Evolutionary conservation across 495 filamentous ascomycete genomes (phyloP).

Genomic region (Penicillium robsamsonii): DNA sequence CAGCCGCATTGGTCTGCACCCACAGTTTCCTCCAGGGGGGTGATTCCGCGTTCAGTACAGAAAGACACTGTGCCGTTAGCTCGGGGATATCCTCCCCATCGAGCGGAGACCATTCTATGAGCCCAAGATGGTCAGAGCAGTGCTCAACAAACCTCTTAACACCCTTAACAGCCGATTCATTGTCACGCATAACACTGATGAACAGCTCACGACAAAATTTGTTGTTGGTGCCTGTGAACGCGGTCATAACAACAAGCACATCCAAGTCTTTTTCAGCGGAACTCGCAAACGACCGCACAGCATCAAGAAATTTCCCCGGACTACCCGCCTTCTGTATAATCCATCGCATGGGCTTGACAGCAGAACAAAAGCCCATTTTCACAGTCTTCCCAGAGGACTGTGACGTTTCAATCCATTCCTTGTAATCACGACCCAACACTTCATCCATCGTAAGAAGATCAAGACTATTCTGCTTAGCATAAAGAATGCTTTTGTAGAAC

Average conservation of each 20-base stretch:
- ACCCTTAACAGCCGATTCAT: conserved; percentile 41
- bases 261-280: conserved; percentile 53
- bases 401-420: conserved; percentile 69
- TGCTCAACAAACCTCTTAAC: conserved; percentile 53
- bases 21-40: conserved; percentile 51
- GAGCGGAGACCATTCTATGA: conserved; percentile 55
- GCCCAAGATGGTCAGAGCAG: conserved; percentile 47
- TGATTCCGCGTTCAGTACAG: conserved; percentile 20
- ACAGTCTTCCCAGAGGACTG: conserved; percentile 26
- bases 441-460: conserved; percentile 65
- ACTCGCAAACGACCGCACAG: conserved; percentile 51
- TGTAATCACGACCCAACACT: conserved; percentile 87
- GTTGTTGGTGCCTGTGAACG: conserved; percentile 45
- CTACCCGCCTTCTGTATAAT: conserved; percentile 54
- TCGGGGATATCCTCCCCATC: conserved; percentile 39
- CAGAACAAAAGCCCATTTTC: conserved; percentile 70
- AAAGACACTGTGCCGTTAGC: conserved; percentile 36
- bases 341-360: conserved; percentile 66
- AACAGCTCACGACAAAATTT: conserved; percentile 72
- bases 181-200: conserved; percentile 55
- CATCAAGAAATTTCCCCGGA: conserved; percentile 45
- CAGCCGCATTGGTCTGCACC: conserved; percentile 62
- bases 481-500: conserved; percentile 63
- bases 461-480: conserved; percentile 70
- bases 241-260: conserved; percentile 76